Percentiles rank a stretch among this genome's conserved stretches.
Conservation (phyloP, 805 yeast species). For the Wickerhamiella brachini region DNA sequence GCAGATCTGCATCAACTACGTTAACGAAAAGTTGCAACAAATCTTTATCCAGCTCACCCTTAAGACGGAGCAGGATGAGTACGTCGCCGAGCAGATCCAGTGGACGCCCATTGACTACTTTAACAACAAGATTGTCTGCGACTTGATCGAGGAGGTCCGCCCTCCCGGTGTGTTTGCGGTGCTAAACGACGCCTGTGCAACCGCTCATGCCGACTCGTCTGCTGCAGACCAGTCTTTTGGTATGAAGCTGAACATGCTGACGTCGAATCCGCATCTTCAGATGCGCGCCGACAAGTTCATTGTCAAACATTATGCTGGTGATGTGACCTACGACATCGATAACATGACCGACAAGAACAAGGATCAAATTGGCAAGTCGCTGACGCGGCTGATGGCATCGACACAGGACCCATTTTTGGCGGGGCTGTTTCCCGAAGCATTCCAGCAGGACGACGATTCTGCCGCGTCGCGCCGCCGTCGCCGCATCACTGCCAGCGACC, state of each 20-base stretch:
- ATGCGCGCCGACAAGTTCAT: conserved; percentile 76
- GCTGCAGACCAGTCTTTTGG: conserved; percentile 97
- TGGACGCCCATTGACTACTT: conserved; percentile 98
- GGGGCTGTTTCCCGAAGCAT: conserved; percentile 46
- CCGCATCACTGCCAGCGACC: conserved; percentile 94
- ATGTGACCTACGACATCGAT: conserved; percentile 78
- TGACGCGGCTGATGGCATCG: conserved; percentile 63
- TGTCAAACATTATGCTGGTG: conserved; percentile 96
- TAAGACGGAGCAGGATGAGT: conserved; percentile 96
- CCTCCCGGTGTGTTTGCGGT: conserved; percentile 97
- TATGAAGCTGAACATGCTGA: conserved; percentile 75
- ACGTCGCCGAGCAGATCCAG: conserved; percentile 83
- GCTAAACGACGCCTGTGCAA: conserved; percentile 90
- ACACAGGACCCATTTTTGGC: conserved; percentile 53
- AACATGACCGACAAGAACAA: conserved; percentile 95
- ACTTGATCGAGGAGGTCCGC: conserved; percentile 79
- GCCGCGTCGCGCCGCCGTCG: conserved; percentile 38
- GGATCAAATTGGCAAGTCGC: conserved; percentile 81
- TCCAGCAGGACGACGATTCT: conserved; percentile 42
- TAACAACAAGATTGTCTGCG: conserved; percentile 93
- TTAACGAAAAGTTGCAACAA: conserved; percentile 90
- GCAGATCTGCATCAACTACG: conserved; percentile 90
- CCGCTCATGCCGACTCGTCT: conserved; percentile 92
- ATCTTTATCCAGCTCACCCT: conserved; percentile 90
- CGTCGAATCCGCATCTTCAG: conserved; percentile 76